Base-by-base conservation (phyloP, 2,329 filamentous ascomycete genomes). In the Trichoderma koningii region DNA sequence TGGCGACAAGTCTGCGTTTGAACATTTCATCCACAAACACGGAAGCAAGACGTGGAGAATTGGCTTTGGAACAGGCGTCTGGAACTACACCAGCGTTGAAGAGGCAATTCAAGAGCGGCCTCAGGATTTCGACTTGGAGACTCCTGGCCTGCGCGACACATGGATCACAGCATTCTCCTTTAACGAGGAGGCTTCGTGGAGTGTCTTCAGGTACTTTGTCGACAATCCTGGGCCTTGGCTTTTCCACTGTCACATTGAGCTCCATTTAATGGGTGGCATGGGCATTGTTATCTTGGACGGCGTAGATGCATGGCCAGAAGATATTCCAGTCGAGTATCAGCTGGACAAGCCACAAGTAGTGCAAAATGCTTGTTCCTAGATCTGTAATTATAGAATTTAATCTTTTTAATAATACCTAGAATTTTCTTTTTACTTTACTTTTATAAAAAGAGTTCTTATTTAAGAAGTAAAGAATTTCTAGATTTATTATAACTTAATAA, bases 1-100 rank as follows among this genome's bases (percentile, higher is more conserved):
- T 9, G 82, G 85, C 69, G 84, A 76, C 2, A 69, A 74, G 14
- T 41, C 56, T 19, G 42, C 56, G 7, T 60, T 60, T 42, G 56
- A 60, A 19, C 87, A 89, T 66, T 83, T 85, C 0, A 83, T 89
- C 55, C 87, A 89, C 78, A 88, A 88, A 76, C 87, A 89, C 74
- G 82, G 82, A 55, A 85, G 82, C 69, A 87, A 86, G 71, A 85
- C 83, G 74, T 88, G 80, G 69, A 74, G 82, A 23, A 79, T 89
- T 41, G 87, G 86, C 1, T 65, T 74, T 0, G 86, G 85, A 2
- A 69, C 68, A 0, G 84, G 84, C 0, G 63, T 68, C 2, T 89
- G 84, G 71, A 80, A 76, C 15, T 89, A 82, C 78, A 73, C 71
- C 2, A 80, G 78, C 1, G 82, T 88, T 0, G 82, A 79, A 0